Base-by-base conservation (phyloP, 2,329 filamentous ascomycete species). In the Bipolaris oryzae region DNA sequence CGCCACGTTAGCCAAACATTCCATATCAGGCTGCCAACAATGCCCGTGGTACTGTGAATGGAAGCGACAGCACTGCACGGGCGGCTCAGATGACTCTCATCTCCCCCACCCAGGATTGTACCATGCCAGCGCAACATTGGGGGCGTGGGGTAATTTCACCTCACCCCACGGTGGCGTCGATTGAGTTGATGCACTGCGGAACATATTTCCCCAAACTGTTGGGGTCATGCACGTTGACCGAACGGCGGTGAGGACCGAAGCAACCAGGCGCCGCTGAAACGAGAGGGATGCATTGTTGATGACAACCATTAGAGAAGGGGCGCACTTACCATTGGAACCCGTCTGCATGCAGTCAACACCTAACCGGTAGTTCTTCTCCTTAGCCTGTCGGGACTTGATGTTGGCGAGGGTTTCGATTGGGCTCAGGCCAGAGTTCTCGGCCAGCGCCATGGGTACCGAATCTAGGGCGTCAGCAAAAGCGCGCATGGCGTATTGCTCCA, bases 401-500 rank as follows among this genome's bases (percentile, higher is more conserved):
- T 90, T 89, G 34, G 95, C 94, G 54, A 99, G 85, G 7, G 94
- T 96, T 71, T 97, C 92, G 69, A 99, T 99, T 15, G 95, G 92
- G 79, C 92, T 96, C 61, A 98, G 83, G 61, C 95, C 95, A 67
- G 91, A 96, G 84, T 99, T 99, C 84, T 99, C 94, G 9, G 95
- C 93, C 58, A 99, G 84, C 1, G 95, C 92, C 92, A 99, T 95
- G 33, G 95, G 95, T 1, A 99, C 85, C 1, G 91, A 85, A 77
- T 99, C 95, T 34, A 99, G 86, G 5, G 95, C 96, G 78, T 98
- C 94, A 59, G 95, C 87, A 75, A 99, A 99, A 21, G 95, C 95
- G 60, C 95, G 91, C 94, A 99, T 99, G 64, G 94, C 93, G 78
- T 99, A 99, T 80, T 99, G 95, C 80, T 97, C 94, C 37, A 99